Evolutionary conservation across 805 yeast species (phyloP), one percentile per base, ranked within the genome.

Genomic region (Teunomyces aglyptinius): DNA sequence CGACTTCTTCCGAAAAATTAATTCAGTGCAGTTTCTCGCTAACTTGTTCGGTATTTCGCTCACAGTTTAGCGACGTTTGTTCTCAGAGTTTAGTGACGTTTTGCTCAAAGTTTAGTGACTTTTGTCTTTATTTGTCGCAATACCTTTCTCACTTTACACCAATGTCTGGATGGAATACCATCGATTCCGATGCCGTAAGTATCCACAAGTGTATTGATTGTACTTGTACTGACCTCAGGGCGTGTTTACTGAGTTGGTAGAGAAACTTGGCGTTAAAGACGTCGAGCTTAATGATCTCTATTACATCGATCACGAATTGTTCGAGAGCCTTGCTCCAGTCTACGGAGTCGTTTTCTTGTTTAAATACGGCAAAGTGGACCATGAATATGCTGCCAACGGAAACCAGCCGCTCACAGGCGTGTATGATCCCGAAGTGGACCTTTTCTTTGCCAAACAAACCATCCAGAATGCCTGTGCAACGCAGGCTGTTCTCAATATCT

Each of bases 401-500:
- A 64, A 65, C 49, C 52, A 48, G 32, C 81, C 82, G 2, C 47
- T 71, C 11, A 71, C 67, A 45, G 85, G 85, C 3, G 57, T 52
- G 4, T 78, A 71, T 50, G 78, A 75, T 46, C 43, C 29, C 2
- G 56, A 62, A 5, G 57, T 65, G 13, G 68, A 62, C 7, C 68
- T 83, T 1, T 82, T 80, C 58, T 83, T 83, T 58, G 86, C 87
- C 5, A 72, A 72, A 40, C 89, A 83, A 57, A 77, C 77, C 22
- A 80, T 82, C 45, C 81, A 80, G 54, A 82, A 83, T 55, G 87
- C 89, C 3, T 83, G 89, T 61, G 89, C 85, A n/a, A 83, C 89
- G 1, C 86, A 80, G 55, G 89, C 88, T 0, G 83, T 83, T 18
- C 65, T 83, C 47, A 80, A 82, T 46, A 65, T 82, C 6, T 61